phyloP scores from a whole-genome alignment of 2,329 filamentous ascomycete genomes.

The Calonectria montana region DNA sequence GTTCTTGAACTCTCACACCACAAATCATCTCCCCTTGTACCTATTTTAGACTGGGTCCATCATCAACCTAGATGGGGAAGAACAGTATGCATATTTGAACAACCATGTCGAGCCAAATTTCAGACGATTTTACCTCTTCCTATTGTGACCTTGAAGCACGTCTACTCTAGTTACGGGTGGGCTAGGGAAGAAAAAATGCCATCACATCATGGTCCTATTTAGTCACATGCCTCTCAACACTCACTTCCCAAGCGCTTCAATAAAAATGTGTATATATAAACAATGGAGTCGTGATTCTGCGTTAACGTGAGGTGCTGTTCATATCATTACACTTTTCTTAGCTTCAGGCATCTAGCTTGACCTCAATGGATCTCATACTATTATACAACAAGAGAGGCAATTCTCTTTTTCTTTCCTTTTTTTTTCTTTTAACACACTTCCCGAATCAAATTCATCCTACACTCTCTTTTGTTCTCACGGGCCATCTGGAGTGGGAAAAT shows the following conservation, averaged over 20 bases:
- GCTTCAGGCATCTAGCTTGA: constrained; percentile 34
- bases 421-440: constrained; percentile 33
- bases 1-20: neutral
- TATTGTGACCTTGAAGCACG: neutral
- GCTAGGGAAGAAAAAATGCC: neutral
- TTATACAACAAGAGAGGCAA: constrained; percentile 46
- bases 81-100: constrained; percentile 5
- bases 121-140: neutral
- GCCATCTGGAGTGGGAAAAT: neutral
- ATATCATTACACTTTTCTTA: constrained; percentile 39
- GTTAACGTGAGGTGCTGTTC: constrained; percentile 17
- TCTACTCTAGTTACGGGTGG: neutral
- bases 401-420: constrained; percentile 22
- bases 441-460: constrained; percentile 23
- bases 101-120: neutral
- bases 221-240: neutral
- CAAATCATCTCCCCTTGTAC: constrained; percentile 15
- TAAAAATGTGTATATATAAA: neutral
- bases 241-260: too few species aligned
- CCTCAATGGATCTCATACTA: constrained; percentile 39
- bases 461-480: neutral
- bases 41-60: constrained; percentile 8
- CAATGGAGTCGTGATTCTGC: neutral
- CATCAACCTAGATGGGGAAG: neutral
- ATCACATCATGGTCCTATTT: too few species aligned